Base-by-base conservation (phyloP, 2,329 filamentous ascomycete genomes). In the Davidsoniella virescens region DNA sequence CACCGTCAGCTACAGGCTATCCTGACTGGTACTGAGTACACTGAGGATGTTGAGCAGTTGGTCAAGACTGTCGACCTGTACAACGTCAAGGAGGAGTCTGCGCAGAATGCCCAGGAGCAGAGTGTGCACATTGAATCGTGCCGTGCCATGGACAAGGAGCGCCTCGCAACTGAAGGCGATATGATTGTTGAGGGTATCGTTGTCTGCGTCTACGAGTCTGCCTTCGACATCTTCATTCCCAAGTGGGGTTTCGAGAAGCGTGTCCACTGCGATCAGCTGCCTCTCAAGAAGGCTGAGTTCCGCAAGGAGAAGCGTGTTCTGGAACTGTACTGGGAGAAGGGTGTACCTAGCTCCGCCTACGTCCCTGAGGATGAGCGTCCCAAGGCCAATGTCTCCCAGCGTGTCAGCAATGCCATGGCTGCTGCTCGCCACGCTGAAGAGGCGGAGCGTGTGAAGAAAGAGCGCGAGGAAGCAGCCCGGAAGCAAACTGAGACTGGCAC, bases 261-360 rank as follows among this genome's bases (percentile, higher is more conserved):
- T 56, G 92, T 98, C 48, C 92, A 98, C 68, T 98, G 92, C 63
- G 92, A 98, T 62, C 92, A 98, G 70, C 73, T 98, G 62, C 92
- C 92, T 26, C 71, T 98, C 58, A 90, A 96, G 76, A 98, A 98
- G 73, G 92, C 92, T n/a, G 92, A 98, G 63, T 98, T 92, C 68
- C 81, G 93, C 66, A 96, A 96, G 73, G 87, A 94, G 63, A 86
- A 88, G 69, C 80, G 92, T 51, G 78, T 96, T 26, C 74, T 98
- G 44, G 92, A 98, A 67, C 76, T 98, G 14, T 98, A 95, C 73
- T 98, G 92, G 92, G 92, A 98, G 79, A 98, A 96, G 76, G 92
- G 92, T 44, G 87, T 96, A 6, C 87, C 90, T 25, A 96, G 88
- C 55, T 95, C 90, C 41, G 85, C 88, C 2, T 98, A 93, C 59